Evolutionary conservation across 1,139 yeast species (phyloP).

Genomic region (Pichia sp.): DNA sequence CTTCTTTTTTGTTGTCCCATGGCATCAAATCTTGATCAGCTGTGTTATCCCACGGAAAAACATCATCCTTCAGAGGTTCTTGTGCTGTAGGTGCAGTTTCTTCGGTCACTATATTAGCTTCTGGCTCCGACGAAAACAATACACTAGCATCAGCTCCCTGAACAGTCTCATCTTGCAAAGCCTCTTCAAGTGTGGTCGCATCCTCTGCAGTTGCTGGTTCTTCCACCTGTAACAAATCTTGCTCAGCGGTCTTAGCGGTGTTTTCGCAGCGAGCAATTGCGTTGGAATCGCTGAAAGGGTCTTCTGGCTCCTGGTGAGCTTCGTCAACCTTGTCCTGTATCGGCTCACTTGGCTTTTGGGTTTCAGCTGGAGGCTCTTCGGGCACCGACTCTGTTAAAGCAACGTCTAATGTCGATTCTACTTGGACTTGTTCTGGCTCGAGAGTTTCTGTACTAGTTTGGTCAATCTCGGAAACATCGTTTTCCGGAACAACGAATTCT

Average conservation of each 20-base stretch:
- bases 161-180: background rate
- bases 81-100: background rate
- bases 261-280: slow-evolving; percentile 9
- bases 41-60: slow-evolving; percentile 6
- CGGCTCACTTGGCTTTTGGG: background rate
- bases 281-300: background rate
- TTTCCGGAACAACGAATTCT: no score
- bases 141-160: background rate
- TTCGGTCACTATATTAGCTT: background rate
- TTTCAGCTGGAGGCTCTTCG: background rate
- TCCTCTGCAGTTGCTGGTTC: background rate
- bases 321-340: background rate
- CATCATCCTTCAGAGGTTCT: background rate
- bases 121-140: background rate
- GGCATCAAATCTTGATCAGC: slow-evolving; percentile 12
- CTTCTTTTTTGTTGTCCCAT: slow-evolving; percentile 9
- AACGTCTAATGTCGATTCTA: no score
- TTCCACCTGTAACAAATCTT: background rate
- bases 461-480: no score
- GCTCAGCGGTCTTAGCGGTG: background rate
- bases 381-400: background rate
- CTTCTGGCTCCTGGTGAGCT: background rate
- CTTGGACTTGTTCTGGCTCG: no score
- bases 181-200: background rate
- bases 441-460: no score